These are phyloP conservation scores for Gossypium rotundifolium DNA, from an alignment of 345 rosid species.

Conservation along the genomic window DNA sequence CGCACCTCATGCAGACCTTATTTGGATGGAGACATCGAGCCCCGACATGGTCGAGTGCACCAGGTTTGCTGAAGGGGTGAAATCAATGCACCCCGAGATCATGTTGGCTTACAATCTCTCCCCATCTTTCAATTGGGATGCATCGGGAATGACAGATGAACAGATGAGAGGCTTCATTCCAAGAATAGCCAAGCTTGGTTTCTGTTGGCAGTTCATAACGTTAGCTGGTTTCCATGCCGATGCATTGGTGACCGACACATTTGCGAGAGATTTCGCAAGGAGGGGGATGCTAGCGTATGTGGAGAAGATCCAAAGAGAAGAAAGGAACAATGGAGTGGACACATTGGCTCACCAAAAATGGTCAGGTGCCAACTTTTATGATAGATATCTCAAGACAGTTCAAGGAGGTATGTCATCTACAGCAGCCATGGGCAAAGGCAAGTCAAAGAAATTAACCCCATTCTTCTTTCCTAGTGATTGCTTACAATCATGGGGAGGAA, in stretches of 20 bases:
- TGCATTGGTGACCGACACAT: slow-evolving; percentile 76
- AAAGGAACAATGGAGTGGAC: slow-evolving; percentile 85
- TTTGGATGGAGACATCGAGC: slow-evolving; percentile 95
- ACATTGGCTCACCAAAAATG: slow-evolving; percentile 97
- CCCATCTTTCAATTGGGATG: slow-evolving; percentile 96
- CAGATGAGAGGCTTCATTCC: slow-evolving; percentile 92
- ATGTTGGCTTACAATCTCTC: slow-evolving; percentile 95
- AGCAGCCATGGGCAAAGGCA: slow-evolving; percentile 98
- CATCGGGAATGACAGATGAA: slow-evolving; percentile 77
- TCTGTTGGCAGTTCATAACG: slow-evolving; percentile 95
- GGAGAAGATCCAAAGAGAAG: slow-evolving; percentile 96
- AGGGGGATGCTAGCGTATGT: slow-evolving; percentile 95
- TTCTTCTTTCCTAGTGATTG: background rate
- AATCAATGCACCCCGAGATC: slow-evolving; percentile 52
- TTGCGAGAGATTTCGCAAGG: slow-evolving; percentile 70
- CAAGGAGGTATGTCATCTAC: slow-evolving; percentile 98
- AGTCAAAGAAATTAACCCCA: background rate
- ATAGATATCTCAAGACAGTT: slow-evolving; percentile 76
- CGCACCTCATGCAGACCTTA: slow-evolving; percentile 69
- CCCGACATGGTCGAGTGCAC: slow-evolving; percentile 82
- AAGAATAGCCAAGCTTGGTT: slow-evolving; percentile 68
- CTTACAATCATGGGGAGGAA: background rate
- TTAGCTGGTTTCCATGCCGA: slow-evolving; percentile 92
- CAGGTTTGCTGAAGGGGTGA: slow-evolving; percentile 66
- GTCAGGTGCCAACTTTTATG: slow-evolving; percentile 95